Evolutionary conservation across 257 asterid genomes (phyloP).

Genomic region (Rhazya stricta): DNA sequence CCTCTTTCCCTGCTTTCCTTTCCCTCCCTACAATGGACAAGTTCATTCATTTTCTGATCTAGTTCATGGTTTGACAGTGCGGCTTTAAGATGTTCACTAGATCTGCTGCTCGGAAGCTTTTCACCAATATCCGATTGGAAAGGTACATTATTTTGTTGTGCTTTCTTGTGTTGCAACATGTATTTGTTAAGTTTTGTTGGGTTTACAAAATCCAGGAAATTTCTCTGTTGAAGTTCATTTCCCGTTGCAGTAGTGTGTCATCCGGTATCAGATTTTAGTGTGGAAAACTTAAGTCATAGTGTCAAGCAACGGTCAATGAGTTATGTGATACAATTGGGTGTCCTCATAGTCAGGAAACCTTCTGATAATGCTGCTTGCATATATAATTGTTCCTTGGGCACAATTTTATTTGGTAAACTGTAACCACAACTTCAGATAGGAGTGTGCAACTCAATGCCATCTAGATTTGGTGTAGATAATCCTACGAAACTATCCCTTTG

Average conservation of each 20-base stretch:
- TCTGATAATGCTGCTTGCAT: neutral
- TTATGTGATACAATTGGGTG: neutral
- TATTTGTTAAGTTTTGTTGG: neutral
- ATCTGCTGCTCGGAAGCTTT: constrained; percentile 95
- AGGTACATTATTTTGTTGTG: constrained; percentile 33
- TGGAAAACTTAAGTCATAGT: neutral
- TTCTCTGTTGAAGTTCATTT: neutral
- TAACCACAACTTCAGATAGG: neutral
- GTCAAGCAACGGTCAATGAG: neutral
- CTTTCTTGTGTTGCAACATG: neutral
- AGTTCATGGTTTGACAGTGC: constrained; percentile 46
- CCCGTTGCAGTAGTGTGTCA: neutral
- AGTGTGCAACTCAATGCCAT: neutral
- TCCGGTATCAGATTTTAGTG: neutral
- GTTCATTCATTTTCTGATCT: neutral
- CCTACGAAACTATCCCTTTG: neutral
- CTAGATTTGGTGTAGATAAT: neutral
- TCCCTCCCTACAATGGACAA: neutral
- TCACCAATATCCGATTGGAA: constrained; percentile 76
- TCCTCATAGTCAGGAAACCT: neutral
- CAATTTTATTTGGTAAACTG: neutral
- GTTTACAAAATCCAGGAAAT: neutral
- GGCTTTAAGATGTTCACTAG: constrained; percentile 98
- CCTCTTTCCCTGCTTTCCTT: neutral
- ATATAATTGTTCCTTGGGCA: neutral